Evolutionary conservation across 2,329 filamentous ascomycete species (phyloP).

Genomic region (Tothia fuscella): DNA sequence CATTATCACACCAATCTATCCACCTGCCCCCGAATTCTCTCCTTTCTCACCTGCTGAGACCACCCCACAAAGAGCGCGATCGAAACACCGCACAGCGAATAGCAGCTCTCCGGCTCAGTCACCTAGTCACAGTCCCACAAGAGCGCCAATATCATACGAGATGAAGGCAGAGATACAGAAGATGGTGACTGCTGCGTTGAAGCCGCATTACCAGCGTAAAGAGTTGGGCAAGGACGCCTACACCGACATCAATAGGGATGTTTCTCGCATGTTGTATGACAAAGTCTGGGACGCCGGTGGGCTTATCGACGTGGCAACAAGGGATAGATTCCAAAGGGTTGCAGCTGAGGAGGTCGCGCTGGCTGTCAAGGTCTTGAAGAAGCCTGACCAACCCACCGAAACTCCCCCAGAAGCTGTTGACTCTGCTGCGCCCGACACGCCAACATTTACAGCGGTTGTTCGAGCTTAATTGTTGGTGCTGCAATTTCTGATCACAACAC

Average conservation of each 20-base stretch:
- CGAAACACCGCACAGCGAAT: constrained; percentile 17
- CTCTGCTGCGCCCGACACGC: too few species aligned
- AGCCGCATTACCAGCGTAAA: constrained; percentile 69
- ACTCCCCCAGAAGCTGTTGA: too few species aligned
- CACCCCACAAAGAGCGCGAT: constrained; percentile 18
- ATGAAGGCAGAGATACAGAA: constrained; percentile 81
- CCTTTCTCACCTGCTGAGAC: constrained; percentile 42
- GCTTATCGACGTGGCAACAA: constrained; percentile 51
- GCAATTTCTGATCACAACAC: too few species aligned
- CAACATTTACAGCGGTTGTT: too few species aligned
- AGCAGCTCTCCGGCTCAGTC: constrained; percentile 27
- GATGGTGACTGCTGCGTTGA: constrained; percentile 73
- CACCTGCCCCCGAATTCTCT: constrained; percentile 58
- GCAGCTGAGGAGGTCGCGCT: constrained; percentile 68
- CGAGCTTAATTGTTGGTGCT: too few species aligned
- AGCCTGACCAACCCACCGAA: too few species aligned
- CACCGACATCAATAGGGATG: constrained; percentile 77
- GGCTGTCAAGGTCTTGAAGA: constrained; percentile 41
- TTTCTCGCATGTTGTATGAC: constrained; percentile 81
- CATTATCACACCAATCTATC: constrained; percentile 60
- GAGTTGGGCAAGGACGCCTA: constrained; percentile 81
- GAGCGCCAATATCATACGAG: constrained; percentile 51
- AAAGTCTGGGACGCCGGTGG: constrained; percentile 39
- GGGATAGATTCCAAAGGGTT: constrained; percentile 61
- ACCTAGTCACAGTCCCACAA: constrained; percentile 39